A percentile compares a stretch with the other conserved stretches of the same genome.
phyloP scores from a whole-genome alignment of 2,329 filamentous ascomycete species.

The Cyphellophora europaea region DNA sequence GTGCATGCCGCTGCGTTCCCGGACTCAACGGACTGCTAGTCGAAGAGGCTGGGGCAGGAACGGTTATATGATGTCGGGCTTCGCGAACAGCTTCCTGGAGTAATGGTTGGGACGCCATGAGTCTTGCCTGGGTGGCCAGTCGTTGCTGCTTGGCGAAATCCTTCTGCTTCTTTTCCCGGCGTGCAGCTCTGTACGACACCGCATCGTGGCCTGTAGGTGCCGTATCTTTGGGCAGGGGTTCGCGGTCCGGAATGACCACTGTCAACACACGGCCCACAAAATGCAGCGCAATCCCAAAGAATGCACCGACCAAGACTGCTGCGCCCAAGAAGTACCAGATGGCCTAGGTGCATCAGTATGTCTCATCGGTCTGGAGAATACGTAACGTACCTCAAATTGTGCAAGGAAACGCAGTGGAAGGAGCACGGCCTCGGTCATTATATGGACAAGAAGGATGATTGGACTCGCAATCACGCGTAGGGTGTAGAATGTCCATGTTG shows the following conservation, averaged over 20 bases:
- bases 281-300: conserved; percentile 52
- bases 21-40: conserved; percentile 7
- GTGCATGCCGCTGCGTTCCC: conserved; percentile 6
- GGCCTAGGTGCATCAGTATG: conserved; percentile 23
- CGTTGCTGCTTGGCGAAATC: conserved; percentile 13
- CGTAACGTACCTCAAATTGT: conserved; percentile 45
- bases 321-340: conserved; percentile 51
- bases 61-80: conserved; percentile 12
- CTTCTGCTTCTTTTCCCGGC: conserved; percentile 16
- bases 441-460: conserved; percentile 37
- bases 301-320: conserved; percentile 57
- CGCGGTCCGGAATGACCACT: conserved; percentile 28
- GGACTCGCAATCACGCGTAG: conserved; percentile 34
- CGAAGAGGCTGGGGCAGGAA: conserved; percentile 5
- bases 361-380: conserved; percentile 10
- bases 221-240: conserved; percentile 7
- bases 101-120: conserved; percentile 14
- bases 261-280: conserved; percentile 47
- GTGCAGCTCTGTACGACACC: conserved; percentile 18
- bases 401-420: conserved; percentile 43
- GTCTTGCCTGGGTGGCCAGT: conserved; percentile 11
- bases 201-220: conserved; percentile 17
- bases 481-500: conserved; percentile 21
- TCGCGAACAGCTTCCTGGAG: conserved; percentile 16
- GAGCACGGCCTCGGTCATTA: conserved; percentile 30